Evolutionary conservation across 139 green algal species (phyloP), one percentile per base, ranked within the genome.

Genomic region (Closterium sp.): DNA sequence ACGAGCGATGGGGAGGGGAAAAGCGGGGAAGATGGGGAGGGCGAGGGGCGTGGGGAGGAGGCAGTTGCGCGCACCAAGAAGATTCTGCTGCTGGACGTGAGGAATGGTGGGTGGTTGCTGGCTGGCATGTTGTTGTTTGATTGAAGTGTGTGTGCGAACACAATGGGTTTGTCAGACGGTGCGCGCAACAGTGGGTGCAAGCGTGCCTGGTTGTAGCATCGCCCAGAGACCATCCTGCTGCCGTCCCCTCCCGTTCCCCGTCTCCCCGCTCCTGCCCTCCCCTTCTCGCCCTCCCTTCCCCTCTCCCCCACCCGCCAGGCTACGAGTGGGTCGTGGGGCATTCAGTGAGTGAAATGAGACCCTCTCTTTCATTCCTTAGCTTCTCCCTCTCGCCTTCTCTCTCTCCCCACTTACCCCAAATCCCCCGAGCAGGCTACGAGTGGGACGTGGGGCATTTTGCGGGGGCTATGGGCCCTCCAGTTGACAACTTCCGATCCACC

Each of bases 361-460:
- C n/a, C n/a, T n/a, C n/a, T n/a, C n/a, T n/a, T n/a, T n/a, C n/a
- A n/a, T n/a, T n/a, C n/a, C n/a, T n/a, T n/a, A n/a, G n/a, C n/a
- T n/a, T n/a, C n/a, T 24, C 62, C 62, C 7, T 79, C 62, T 13
- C 62, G 42, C 19, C 27, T 24, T 27, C 62, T 24, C 62, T 79
- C 19, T 24, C 62, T 79, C 62, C 62, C 19, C 62, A 6, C 62
- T 24, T 27, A 79, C 62, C 9, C 62, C 62, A 50, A 50, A 50
- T 13, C 62, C 62, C 62, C 19, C 27, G 13, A 27, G 13, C 79
- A 93, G 96, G 91, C 31, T 99, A 99, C 93, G 98, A 99, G 94
- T 99, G 98, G 98, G 98, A 99, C 91, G 97, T 97, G 0, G 98
- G 97, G 0, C 98, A 99, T 96, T 99, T 99, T 91, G 86, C 96